Evolutionary conservation across 306 rosid genomes (phyloP), one percentile per base, ranked within the genome.

Genomic region (Lotus japonicus): DNA sequence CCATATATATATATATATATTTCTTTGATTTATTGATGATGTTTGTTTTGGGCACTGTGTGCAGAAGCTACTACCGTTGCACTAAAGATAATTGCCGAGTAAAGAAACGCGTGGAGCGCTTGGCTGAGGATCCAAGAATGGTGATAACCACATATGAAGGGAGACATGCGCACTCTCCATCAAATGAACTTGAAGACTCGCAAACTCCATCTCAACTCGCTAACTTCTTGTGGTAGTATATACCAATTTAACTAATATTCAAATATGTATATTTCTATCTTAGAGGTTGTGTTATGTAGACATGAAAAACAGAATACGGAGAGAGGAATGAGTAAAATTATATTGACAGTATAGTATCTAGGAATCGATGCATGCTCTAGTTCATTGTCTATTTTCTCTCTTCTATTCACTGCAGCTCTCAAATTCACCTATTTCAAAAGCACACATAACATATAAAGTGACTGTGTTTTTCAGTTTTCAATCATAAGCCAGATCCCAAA

Each of bases 71-170:
- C 52, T 95, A 95, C 41, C 96, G 99, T 41, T 95, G 99, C 78
- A 95, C 97, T 4, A 86, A 87, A 80, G 97, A 90, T 36, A 87
- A 80, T 55, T 95, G 99, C 79, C 83, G 99, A 0, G 99, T 95
- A 14, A 95, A 95, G 89, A 95, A 95, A 70, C 79, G 99, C 0
- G 97, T 95, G 52, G 99, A 95, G 70, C 77, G 99, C 3, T 78
- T 95, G 57, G 97, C 91, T 0, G 99, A 95, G 56, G 99, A 95
- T 77, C 99, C 99, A 21, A 90, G 99, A 76, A 95, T 95, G 99
- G 99, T 95, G 81, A 95, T 95, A 56, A 95, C 99, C 2, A 95
- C 97, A 4, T 95, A 95, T 49, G 99, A 95, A 83, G 99, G 99
- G 11, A 84, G 99, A 77, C 99, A 95, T 41, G 84, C 12, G 14